Evolutionary conservation across 768 basidiomycete species (phyloP).

Genomic region (Suillus ampliporus): DNA sequence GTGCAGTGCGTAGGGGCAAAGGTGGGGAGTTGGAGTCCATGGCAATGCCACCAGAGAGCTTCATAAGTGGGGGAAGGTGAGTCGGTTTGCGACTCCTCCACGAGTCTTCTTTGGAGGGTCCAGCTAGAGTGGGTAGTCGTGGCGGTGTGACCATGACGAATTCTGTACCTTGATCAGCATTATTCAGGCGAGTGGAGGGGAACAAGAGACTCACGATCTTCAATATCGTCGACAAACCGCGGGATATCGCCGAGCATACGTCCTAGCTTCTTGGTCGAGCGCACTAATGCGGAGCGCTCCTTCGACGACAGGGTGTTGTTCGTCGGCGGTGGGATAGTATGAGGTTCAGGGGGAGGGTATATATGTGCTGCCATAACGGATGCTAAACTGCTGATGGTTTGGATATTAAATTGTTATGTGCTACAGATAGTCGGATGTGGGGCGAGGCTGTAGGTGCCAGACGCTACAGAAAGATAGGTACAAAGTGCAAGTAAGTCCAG

Average conservation of each 20-base stretch:
- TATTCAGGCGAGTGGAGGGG: fast-evolving
- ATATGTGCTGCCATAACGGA: conserved; percentile 12
- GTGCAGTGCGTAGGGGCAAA: conserved; percentile 14
- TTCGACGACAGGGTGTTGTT: conserved; percentile 55
- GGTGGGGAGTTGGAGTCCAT: conserved; percentile 14
- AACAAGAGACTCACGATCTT: conserved; percentile 6
- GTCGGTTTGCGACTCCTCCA: conserved; percentile 35
- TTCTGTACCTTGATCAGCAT: not conserved
- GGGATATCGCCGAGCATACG: conserved; percentile 64
- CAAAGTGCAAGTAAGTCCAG: conserved; percentile 8
- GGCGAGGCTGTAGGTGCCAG: conserved; percentile 29
- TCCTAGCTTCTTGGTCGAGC: conserved; percentile 63
- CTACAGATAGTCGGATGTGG: conserved; percentile 8
- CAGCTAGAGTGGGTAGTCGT: conserved; percentile 10
- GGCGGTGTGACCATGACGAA: conserved; percentile 6
- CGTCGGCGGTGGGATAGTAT: conserved; percentile 60
- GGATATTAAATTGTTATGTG: conserved; percentile 15
- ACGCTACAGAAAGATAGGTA: conserved; percentile 21
- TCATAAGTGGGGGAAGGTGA: conserved; percentile 33
- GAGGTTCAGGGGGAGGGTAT: conserved; percentile 25
- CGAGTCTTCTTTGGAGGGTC: conserved; percentile 16
- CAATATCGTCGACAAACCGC: conserved; percentile 51
- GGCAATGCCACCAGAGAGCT: conserved; percentile 13
- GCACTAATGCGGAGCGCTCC: conserved; percentile 61
- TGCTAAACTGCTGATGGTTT: conserved; percentile 1